Conservation (phyloP, 1,139 yeast species). For the Kodamaea ohmeri region DNA sequence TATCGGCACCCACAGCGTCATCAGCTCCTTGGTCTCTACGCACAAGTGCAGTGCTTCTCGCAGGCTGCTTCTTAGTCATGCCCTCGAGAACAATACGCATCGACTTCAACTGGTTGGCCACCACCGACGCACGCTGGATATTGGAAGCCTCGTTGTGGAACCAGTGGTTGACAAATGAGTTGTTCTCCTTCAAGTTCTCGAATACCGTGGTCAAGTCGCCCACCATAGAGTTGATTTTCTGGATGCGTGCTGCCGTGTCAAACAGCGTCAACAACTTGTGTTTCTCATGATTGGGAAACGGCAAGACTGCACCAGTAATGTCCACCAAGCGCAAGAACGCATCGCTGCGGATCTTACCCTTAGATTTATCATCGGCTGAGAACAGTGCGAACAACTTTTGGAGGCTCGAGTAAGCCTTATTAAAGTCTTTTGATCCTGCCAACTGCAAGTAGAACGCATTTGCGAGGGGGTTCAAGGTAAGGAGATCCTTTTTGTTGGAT, state of each 20-base stretch:
- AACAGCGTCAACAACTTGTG: constrained; percentile 37
- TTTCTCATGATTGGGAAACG: constrained; percentile 53
- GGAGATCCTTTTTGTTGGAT: constrained; percentile 27
- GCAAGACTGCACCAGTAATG: constrained; percentile 56
- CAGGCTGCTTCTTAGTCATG: constrained; percentile 31
- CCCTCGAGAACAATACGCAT: constrained; percentile 55
- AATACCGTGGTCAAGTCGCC: constrained; percentile 36
- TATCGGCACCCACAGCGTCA: constrained; percentile 14
- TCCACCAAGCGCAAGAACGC: constrained; percentile 47
- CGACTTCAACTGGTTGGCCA: constrained; percentile 59
- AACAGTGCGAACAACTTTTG: constrained; percentile 31
- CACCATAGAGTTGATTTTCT: constrained; percentile 32
- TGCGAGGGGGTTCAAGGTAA: constrained; percentile 60
- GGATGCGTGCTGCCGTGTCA: constrained; percentile 34
- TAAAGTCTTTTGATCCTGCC: constrained; percentile 45
- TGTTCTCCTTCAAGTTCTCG: constrained; percentile 31
- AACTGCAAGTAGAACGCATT: constrained; percentile 56
- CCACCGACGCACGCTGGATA: constrained; percentile 55
- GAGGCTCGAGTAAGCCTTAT: constrained; percentile 39
- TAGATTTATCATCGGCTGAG: constrained; percentile 19
- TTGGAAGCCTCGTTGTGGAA: constrained; percentile 50
- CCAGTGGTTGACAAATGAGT: constrained; percentile 41
- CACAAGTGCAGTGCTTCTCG: constrained; percentile 4
- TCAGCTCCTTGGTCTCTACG: background rate
- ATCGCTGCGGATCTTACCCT: constrained; percentile 23